A percentile compares a stretch with the other conserved stretches of the same genome.
These are phyloP conservation scores for Fusarium sp. DNA, from an alignment of 2,329 filamentous ascomycete species.

Conservation along the genomic window DNA sequence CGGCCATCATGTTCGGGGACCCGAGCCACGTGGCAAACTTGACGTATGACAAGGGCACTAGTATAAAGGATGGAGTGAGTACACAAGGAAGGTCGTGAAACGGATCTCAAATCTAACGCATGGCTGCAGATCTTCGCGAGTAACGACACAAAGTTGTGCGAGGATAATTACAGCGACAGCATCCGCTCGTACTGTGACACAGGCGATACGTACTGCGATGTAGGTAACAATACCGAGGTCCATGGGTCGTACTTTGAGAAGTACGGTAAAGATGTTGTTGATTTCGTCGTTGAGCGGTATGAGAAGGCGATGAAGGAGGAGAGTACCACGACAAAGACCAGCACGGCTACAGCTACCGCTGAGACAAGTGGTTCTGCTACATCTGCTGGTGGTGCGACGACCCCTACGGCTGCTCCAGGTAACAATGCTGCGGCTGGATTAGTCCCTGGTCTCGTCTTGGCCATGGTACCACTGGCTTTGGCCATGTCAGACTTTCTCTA, in stretches of 20 bases:
- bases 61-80: slow-evolving; percentile 55
- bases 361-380: slow-evolving; percentile 13
- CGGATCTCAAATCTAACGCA: slow-evolving; percentile 18
- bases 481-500: slow-evolving; percentile 5
- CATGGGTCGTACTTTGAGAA: slow-evolving; percentile 54
- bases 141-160: slow-evolving; percentile 51
- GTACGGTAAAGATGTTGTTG: slow-evolving; percentile 52
- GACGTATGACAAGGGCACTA: slow-evolving; percentile 55
- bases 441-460: slow-evolving; percentile 16
- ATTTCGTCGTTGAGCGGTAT: slow-evolving; percentile 54
- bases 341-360: slow-evolving; percentile 13
- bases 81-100: not conserved
- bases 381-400: not conserved
- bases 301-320: slow-evolving; percentile 31
- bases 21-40: slow-evolving; percentile 54
- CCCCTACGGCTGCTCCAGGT: slow-evolving; percentile 13
- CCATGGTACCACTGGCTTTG: slow-evolving; percentile 18
- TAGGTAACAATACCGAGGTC: slow-evolving; percentile 46
- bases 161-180: slow-evolving; percentile 51
- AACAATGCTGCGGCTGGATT: slow-evolving; percentile 30
- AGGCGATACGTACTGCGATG: slow-evolving; percentile 57
- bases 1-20: slow-evolving; percentile 57
- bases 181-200: slow-evolving; percentile 58
- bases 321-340: slow-evolving; percentile 9
- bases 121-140: slow-evolving; percentile 54